These are phyloP conservation scores for Monosporozyma solicola DNA, from an alignment of 805 yeast species.

Conservation along the genomic window DNA sequence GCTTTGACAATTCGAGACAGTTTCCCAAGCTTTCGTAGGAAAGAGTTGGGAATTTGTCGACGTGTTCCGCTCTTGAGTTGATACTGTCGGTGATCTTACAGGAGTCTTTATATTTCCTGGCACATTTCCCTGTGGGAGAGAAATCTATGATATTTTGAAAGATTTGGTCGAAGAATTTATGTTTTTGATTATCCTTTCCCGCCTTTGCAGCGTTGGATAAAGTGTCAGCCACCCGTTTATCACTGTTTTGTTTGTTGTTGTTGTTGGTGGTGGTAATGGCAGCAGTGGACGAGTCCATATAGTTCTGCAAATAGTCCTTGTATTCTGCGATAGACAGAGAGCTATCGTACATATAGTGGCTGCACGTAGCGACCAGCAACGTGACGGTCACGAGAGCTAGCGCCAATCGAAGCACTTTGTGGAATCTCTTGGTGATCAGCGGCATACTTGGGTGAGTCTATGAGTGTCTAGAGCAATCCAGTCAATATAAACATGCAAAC, in stretches of 20 bases:
- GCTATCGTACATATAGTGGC: conserved; percentile 8
- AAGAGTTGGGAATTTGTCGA: conserved; percentile 14
- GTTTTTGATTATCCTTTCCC: conserved; percentile 2
- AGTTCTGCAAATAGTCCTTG: conserved; percentile 10
- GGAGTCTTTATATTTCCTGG: conserved; percentile 9
- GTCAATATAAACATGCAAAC: no score
- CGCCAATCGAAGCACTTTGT: conserved; percentile 6
- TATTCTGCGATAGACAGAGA: conserved; percentile 14
- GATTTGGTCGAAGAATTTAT: conserved; percentile 20
- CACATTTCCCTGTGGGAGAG: conserved; percentile 21
- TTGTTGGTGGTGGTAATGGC: background rate
- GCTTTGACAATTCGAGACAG: conserved; percentile 18
- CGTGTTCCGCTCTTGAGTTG: conserved; percentile 16
- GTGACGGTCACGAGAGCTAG: conserved; percentile 7
- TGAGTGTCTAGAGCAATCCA: no score
- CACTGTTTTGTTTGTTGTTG: background rate
- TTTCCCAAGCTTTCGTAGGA: conserved; percentile 14
- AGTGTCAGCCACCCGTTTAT: background rate
- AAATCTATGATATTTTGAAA: conserved; percentile 15
- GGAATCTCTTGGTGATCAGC: background rate
- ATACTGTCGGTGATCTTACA: conserved; percentile 19
- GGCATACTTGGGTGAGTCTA: background rate
- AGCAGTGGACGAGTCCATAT: conserved; percentile 3
- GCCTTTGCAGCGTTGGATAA: background rate
- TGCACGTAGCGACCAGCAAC: conserved; percentile 9